These are phyloP conservation scores for Sclerotinia subarctica DNA, from an alignment of 2,329 filamentous ascomycete genomes.

Conservation along the genomic window DNA sequence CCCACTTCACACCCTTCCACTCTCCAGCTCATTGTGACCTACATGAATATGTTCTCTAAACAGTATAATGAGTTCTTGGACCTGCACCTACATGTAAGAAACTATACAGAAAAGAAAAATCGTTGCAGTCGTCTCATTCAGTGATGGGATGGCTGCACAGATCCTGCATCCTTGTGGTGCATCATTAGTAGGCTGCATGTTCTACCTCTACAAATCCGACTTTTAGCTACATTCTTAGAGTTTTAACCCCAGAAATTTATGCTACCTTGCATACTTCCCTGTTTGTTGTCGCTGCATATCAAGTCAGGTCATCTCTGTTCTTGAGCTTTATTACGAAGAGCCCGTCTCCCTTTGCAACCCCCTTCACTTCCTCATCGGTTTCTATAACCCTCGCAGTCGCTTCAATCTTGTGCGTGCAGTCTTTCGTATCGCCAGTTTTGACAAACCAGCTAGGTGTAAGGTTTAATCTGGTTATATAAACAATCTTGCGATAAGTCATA, in stretches of 20 bases:
- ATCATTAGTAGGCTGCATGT: slow-evolving; percentile 1
- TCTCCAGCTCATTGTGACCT: neutral
- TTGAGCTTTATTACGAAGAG: slow-evolving; percentile 8
- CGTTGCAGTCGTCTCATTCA: neutral
- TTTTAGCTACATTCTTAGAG: neutral
- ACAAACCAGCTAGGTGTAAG: neutral
- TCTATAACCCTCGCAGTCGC: slow-evolving; percentile 13
- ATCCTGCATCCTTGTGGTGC: slow-evolving; percentile 20
- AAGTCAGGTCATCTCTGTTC: slow-evolving; percentile 1
- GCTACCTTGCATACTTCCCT: neutral
- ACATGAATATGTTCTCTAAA: neutral
- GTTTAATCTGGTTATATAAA: neutral
- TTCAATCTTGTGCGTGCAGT: neutral
- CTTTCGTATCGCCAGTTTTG: neutral
- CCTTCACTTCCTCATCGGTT: neutral
- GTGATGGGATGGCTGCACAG: slow-evolving; percentile 15
- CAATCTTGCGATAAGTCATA: neutral
- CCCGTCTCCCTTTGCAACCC: neutral
- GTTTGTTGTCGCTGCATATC: slow-evolving; percentile 4
- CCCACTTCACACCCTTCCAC: slow-evolving; percentile 8
- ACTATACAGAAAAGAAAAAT: neutral
- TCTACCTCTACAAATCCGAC: neutral
- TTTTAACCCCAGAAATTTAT: slow-evolving; percentile 9
- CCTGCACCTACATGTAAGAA: neutral
- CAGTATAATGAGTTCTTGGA: slow-evolving; percentile 4